Percentiles rank a stretch among this genome's conserved stretches.
phyloP scores from a whole-genome alignment of 345 rosid genomes.

The Chamaenerion angustifolium region DNA sequence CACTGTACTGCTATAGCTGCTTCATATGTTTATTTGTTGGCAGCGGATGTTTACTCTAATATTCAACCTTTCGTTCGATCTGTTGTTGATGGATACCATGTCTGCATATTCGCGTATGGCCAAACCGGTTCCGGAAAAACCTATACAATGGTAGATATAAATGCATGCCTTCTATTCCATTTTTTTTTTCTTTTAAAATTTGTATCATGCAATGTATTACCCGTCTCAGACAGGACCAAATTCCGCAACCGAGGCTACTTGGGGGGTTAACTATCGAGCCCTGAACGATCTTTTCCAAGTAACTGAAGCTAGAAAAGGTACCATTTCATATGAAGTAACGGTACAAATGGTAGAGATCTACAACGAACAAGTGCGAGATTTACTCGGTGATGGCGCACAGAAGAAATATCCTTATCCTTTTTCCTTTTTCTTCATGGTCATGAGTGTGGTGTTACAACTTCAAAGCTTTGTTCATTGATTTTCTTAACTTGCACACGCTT shows the following conservation, averaged over 20 bases:
- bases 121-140: constrained; percentile 98
- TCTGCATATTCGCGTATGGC: constrained; percentile 95
- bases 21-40: constrained; percentile 12
- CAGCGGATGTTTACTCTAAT: constrained; percentile 72
- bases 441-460: constrained; percentile 1
- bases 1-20: too few relatives aligned
- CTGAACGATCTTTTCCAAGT: constrained; percentile 63
- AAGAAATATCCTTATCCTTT: constrained; percentile 74
- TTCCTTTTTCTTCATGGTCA: not conserved
- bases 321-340: constrained; percentile 42
- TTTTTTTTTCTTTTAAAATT: not conserved
- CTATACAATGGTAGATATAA: constrained; percentile 57
- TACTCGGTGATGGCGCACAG: constrained; percentile 41
- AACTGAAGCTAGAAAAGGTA: constrained; percentile 41
- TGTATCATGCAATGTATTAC: constrained; percentile 1
- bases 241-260: constrained; percentile 44
- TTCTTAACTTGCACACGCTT: constrained; percentile 66
- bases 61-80: constrained; percentile 60
- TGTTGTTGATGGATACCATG: constrained; percentile 77
- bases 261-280: constrained; percentile 89
- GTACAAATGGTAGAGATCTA: constrained; percentile 94
- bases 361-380: constrained; percentile 78
- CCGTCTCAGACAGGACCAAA: constrained; percentile 56
- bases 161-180: not conserved
- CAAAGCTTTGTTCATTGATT: constrained; percentile 9